Conservation (phyloP, 2,329 filamentous ascomycete genomes). For the Orbilia ellipsospora region DNA sequence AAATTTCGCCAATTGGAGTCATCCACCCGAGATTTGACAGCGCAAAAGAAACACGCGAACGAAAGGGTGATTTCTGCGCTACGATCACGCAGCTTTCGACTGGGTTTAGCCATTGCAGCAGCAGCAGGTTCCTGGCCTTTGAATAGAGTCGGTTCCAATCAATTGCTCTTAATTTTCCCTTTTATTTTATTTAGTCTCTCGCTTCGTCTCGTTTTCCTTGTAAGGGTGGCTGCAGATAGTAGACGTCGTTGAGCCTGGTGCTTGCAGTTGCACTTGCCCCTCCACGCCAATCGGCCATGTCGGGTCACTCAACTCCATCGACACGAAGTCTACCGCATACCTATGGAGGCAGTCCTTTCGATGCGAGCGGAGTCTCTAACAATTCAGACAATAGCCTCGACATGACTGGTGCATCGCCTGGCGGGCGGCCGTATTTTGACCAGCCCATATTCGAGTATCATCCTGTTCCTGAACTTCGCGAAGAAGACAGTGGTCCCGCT, state of each 20-base stretch:
- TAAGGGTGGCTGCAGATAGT: constrained; percentile 32
- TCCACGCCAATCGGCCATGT: constrained; percentile 55
- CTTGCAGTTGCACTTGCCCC: constrained; percentile 34
- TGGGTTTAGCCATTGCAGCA: constrained; percentile 54
- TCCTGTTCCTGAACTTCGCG: constrained; percentile 48
- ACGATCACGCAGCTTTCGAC: constrained; percentile 44
- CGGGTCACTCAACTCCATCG: constrained; percentile 56
- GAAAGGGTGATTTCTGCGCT: constrained; percentile 48
- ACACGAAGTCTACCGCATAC: constrained; percentile 54
- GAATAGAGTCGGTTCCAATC: too few relatives aligned
- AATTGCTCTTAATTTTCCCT: constrained; percentile 32
- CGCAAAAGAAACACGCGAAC: constrained; percentile 53
- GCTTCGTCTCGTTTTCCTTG: constrained; percentile 52
- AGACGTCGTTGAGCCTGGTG: constrained; percentile 32
- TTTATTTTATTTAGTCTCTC: constrained; percentile 28
- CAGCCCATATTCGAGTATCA: constrained; percentile 55
- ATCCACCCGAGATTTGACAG: constrained; percentile 55
- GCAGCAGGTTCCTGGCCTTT: constrained; percentile 32
- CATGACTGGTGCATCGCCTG: constrained; percentile 53
- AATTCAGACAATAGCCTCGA: constrained; percentile 52
- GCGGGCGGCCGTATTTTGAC: constrained; percentile 52
- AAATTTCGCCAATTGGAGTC: constrained; percentile 56
- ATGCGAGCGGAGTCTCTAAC: constrained; percentile 53
- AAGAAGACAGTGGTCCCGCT: constrained; percentile 48
- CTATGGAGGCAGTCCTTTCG: constrained; percentile 54